These are phyloP conservation scores for Teunomyces lycoperdinae DNA, from an alignment of 805 yeast genomes.

Conservation along the genomic window DNA sequence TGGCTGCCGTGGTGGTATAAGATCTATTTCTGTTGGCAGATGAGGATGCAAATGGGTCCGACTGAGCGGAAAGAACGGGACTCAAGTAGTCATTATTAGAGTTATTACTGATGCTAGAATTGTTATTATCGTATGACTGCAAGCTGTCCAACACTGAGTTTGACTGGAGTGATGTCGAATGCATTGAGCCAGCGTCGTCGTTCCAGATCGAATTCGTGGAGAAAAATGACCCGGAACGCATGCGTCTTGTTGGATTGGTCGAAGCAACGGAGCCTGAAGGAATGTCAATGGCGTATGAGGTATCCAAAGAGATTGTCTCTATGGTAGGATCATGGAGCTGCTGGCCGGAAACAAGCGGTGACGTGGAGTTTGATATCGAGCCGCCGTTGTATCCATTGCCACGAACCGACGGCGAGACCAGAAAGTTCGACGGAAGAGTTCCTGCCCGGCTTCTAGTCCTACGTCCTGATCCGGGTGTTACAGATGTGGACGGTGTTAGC, in stretches of 20 bases:
- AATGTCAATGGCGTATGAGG: constrained; percentile 17
- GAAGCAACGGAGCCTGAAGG: constrained; percentile 16
- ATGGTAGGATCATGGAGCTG: constrained; percentile 7
- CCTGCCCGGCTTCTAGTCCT: constrained; percentile 70
- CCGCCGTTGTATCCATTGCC: constrained; percentile 1
- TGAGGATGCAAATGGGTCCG: constrained; percentile 7
- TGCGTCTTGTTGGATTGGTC: constrained; percentile 28
- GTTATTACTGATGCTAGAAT: constrained; percentile 8
- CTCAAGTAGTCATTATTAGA: constrained; percentile 17
- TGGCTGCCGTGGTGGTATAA: constrained; percentile 47
- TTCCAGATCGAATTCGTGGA: constrained; percentile 58
- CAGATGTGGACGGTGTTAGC: constrained; percentile 26
- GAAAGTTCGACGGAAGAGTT: constrained; percentile 66
- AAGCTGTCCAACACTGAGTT: constrained; percentile 15
- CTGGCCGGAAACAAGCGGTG: constrained; percentile 5
- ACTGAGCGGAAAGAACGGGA: constrained; percentile 18
- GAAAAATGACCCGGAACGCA: constrained; percentile 57
- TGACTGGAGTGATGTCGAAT: constrained; percentile 13
- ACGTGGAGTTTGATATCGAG: constrained; percentile 9
- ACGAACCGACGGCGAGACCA: constrained; percentile 10
- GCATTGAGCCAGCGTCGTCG: constrained; percentile 34
- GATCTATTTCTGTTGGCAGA: constrained; percentile 41
- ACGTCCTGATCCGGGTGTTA: constrained; percentile 5
- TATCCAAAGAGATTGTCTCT: constrained; percentile 19
- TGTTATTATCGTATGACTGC: constrained; percentile 12